These are phyloP conservation scores for Coniochaeta pulveracea DNA, from an alignment of 2,329 filamentous ascomycete genomes.

Conservation along the genomic window DNA sequence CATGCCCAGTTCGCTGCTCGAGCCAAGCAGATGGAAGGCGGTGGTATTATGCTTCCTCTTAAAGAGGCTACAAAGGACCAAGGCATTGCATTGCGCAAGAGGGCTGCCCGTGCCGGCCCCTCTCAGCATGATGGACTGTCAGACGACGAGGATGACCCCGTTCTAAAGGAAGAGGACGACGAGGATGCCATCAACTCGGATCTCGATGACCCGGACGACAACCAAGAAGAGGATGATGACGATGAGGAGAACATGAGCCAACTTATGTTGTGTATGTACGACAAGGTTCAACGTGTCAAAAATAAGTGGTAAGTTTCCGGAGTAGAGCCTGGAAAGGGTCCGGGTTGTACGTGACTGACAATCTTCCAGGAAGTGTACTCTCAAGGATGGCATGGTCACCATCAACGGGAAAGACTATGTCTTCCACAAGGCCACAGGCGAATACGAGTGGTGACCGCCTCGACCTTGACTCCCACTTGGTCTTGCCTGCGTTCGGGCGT, in stretches of 20 bases:
- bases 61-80: slow-evolving; percentile 36
- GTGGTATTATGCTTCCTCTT: slow-evolving; percentile 64
- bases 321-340: neutral
- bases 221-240: slow-evolving; percentile 72
- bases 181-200: slow-evolving; percentile 98
- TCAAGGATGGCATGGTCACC: slow-evolving; percentile 92
- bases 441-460: slow-evolving; percentile 99
- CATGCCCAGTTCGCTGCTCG: slow-evolving; percentile 55
- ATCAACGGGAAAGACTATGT: slow-evolving; percentile 93
- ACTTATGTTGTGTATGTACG: slow-evolving; percentile 98
- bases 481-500: too few species aligned
- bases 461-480: too few species aligned
- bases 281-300: slow-evolving; percentile 98
- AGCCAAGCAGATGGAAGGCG: slow-evolving; percentile 61
- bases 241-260: slow-evolving; percentile 75
- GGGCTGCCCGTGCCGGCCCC: slow-evolving; percentile 16
- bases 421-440: slow-evolving; percentile 93
- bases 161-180: slow-evolving; percentile 56
- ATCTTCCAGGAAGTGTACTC: slow-evolving; percentile 73
- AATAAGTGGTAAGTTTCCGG: slow-evolving; percentile 67
- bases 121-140: slow-evolving; percentile 49
- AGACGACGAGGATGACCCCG: slow-evolving; percentile 48
- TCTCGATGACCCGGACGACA: slow-evolving; percentile 87
- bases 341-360: slow-evolving; percentile 9
- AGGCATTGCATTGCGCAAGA: slow-evolving; percentile 14